A percentile compares a stretch with the other conserved stretches of the same genome.
Conservation (phyloP, 78 protist species). For the Pigoraptor vietnamica region DNA sequence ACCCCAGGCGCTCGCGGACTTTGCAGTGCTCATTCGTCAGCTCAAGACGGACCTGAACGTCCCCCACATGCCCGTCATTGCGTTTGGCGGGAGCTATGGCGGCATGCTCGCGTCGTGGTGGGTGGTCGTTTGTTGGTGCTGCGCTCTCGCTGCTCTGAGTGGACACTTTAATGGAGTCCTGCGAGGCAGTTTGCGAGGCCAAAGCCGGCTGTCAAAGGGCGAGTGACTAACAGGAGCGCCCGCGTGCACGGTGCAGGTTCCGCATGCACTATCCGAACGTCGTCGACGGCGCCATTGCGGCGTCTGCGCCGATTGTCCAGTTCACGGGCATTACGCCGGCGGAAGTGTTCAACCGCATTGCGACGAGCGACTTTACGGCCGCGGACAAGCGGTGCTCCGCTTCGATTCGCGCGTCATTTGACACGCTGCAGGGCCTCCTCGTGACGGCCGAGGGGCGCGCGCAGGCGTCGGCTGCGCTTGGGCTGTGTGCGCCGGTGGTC, state of each 20-base stretch:
- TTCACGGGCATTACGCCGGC: neutral
- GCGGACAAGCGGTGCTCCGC: neutral
- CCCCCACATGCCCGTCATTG: constrained; percentile 6
- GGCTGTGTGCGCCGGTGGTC: too few species aligned
- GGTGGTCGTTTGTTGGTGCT: neutral
- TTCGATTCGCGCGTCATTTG: neutral
- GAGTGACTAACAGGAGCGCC: neutral
- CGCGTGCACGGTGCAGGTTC: too few species aligned
- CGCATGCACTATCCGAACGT: constrained; percentile 49
- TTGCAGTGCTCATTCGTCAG: neutral
- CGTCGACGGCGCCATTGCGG: constrained; percentile 42
- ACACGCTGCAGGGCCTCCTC: neutral
- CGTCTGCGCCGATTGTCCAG: constrained; percentile 45
- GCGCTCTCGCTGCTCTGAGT: neutral
- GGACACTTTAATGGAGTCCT: too few species aligned
- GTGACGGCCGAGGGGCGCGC: too few species aligned
- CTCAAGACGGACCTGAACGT: neutral
- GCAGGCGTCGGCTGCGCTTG: too few species aligned
- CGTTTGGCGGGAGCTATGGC: constrained; percentile 62
- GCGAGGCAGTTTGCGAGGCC: too few species aligned
- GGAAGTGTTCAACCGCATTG: neutral
- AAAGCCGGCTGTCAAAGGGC: too few species aligned
- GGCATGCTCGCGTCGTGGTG: constrained; percentile 57
- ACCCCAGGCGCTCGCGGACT: constrained; percentile 54
- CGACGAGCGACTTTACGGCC: neutral